Evolutionary conservation across 768 basidiomycete species (phyloP).

Genomic region (Galerina sulciceps): DNA sequence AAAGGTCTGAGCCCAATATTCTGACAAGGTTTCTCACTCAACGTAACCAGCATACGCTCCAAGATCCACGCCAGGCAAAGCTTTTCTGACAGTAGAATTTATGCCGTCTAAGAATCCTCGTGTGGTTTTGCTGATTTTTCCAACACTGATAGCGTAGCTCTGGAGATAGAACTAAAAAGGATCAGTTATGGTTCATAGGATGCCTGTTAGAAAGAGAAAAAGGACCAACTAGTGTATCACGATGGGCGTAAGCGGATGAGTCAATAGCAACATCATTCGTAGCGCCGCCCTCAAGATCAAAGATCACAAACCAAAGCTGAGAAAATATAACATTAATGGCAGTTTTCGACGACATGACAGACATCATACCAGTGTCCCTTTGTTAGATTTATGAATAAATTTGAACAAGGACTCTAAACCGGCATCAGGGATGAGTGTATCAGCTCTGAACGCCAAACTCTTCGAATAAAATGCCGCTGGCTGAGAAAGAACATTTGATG

Average conservation of each 20-base stretch:
- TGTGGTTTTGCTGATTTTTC: slow-evolving; percentile 6
- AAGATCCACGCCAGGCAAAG: slow-evolving; percentile 7
- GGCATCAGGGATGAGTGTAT: background rate
- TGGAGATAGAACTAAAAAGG: slow-evolving; percentile 5
- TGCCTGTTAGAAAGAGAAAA: background rate
- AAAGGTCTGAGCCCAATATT: background rate
- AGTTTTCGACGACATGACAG: too few species aligned
- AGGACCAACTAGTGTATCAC: slow-evolving; percentile 2
- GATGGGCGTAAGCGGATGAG: slow-evolving; percentile 7
- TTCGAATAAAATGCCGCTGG: slow-evolving; percentile 8
- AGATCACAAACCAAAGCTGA: slow-evolving; percentile 9
- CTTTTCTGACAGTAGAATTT: background rate
- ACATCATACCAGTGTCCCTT: slow-evolving; percentile 3
- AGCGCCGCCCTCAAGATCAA: slow-evolving; percentile 8
- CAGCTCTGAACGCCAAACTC: slow-evolving; percentile 3
- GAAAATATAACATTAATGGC: background rate
- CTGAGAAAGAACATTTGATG: background rate
- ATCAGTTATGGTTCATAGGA: background rate
- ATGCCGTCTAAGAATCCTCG: slow-evolving; percentile 7
- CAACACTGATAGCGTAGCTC: slow-evolving; percentile 6
- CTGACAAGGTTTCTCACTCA: background rate
- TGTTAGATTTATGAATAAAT: slow-evolving; percentile 5
- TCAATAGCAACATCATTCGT: slow-evolving; percentile 2
- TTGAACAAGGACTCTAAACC: slow-evolving; percentile 6
- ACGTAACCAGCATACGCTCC: slow-evolving; percentile 10